Conservation (phyloP, 2,329 filamentous ascomycete genomes). For the Penicillium sp. region DNA sequence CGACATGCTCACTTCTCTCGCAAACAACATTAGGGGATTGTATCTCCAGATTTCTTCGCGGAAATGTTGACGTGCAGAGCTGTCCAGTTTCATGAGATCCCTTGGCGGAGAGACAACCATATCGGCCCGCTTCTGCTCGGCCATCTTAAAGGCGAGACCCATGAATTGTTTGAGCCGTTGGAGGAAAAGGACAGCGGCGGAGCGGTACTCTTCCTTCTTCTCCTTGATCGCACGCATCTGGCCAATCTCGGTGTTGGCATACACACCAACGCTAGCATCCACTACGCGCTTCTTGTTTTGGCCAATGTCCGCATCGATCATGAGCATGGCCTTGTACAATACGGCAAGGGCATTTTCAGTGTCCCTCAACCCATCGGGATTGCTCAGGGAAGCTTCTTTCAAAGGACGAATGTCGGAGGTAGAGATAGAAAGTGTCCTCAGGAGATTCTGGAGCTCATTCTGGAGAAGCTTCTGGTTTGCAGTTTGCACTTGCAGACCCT, state of each 20-base stretch:
- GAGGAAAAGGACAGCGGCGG: constrained; percentile 73
- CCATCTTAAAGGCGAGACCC: constrained; percentile 72
- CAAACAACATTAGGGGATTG: constrained; percentile 80
- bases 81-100: constrained; percentile 62
- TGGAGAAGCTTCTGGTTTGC: constrained; percentile 94
- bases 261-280: constrained; percentile 53
- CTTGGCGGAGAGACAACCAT: constrained; percentile 49
- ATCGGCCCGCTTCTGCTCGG: constrained; percentile 67
- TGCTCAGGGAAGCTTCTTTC: constrained; percentile 69
- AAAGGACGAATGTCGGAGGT: constrained; percentile 71
- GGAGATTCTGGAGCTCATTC: constrained; percentile 81
- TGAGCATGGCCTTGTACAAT: constrained; percentile 87
- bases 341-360: constrained; percentile 75
- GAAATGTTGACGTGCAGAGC: constrained; percentile 66
- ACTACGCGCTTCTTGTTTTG: constrained; percentile 51
- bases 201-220: constrained; percentile 84
- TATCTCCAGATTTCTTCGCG: constrained; percentile 81
- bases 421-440: constrained; percentile 88
- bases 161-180: constrained; percentile 78
- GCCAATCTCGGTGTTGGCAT: constrained; percentile 69
- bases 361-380: constrained; percentile 65
- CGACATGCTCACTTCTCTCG: constrained; percentile 74
- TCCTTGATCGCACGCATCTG: constrained; percentile 93
- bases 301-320: constrained; percentile 80
- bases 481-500: constrained; percentile 94